These are phyloP conservation scores for Schizopora paradoxa DNA, from an alignment of 1,284 basidiomycete genomes.

Conservation along the genomic window DNA sequence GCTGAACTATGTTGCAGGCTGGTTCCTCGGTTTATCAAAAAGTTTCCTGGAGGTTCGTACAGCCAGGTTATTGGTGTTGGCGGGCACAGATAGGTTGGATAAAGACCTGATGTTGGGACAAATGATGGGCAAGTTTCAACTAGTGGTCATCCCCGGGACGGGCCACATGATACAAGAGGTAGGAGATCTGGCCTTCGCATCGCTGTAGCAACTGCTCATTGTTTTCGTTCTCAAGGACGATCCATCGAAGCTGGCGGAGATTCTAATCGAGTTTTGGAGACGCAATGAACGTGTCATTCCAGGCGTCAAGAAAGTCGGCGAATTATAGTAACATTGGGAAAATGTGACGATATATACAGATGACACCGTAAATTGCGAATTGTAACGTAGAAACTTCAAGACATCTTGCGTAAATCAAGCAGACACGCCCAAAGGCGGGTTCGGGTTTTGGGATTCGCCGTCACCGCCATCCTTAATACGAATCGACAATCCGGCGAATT, in stretches of 20 bases:
- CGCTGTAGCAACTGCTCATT: not conserved
- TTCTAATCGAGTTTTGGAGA: slow-evolving; percentile 86
- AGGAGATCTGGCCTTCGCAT: slow-evolving; percentile 20
- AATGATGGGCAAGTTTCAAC: slow-evolving; percentile 98
- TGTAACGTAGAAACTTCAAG: too few relatives aligned
- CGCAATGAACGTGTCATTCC: slow-evolving; percentile 77
- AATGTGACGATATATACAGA: too few relatives aligned
- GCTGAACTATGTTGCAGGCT: slow-evolving; percentile 47
- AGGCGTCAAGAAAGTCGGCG: slow-evolving; percentile 79
- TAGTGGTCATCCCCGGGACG: slow-evolving; percentile 80
- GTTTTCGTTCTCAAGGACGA: slow-evolving; percentile 61
- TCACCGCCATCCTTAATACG: slow-evolving; percentile 35
- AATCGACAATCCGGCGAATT: slow-evolving; percentile 72
- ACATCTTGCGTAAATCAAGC: too few relatives aligned
- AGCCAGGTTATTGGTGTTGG: slow-evolving; percentile 84
- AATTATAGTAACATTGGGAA: slow-evolving; percentile 43
- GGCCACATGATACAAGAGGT: slow-evolving; percentile 96
- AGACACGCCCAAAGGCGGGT: too few relatives aligned
- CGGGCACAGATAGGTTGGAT: slow-evolving; percentile 91
- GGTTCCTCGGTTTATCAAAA: slow-evolving; percentile 82
- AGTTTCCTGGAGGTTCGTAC: slow-evolving; percentile 74
- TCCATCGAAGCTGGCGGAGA: slow-evolving; percentile 72
- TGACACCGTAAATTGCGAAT: too few relatives aligned
- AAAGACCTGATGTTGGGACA: slow-evolving; percentile 95
- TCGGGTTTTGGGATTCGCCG: too few relatives aligned